Conservation (phyloP, 2,329 filamentous ascomycete genomes). For the Chaetothyriales sp. region DNA sequence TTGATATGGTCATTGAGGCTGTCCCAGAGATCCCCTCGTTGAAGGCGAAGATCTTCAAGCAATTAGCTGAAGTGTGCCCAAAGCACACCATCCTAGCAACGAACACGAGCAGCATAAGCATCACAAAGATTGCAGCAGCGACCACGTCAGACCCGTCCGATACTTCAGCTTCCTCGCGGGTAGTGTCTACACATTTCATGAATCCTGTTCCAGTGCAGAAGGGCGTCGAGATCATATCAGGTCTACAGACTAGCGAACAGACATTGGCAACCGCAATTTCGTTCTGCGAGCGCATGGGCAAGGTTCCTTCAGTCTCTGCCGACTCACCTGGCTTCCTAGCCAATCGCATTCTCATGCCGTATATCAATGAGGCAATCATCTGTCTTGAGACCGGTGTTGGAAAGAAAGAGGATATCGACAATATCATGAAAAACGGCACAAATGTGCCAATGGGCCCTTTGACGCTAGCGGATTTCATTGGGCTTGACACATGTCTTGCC, state of each 20-base stretch:
- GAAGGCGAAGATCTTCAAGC: slow-evolving; percentile 75
- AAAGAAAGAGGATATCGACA: slow-evolving; percentile 79
- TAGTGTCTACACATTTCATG: slow-evolving; percentile 97
- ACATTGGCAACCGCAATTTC: slow-evolving; percentile 72
- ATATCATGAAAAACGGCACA: slow-evolving; percentile 98
- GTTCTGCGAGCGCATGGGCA: slow-evolving; percentile 86
- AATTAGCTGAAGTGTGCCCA: slow-evolving; percentile 68
- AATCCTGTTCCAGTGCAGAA: slow-evolving; percentile 96
- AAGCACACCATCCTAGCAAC: slow-evolving; percentile 83
- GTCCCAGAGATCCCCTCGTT: slow-evolving; percentile 83
- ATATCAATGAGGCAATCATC: slow-evolving; percentile 96
- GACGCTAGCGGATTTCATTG: slow-evolving; percentile 90
- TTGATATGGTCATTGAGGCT: slow-evolving; percentile 95
- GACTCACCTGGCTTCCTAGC: slow-evolving; percentile 91
- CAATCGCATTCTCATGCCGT: slow-evolving; percentile 95
- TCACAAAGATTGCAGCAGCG: slow-evolving; percentile 77
- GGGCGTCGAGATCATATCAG: slow-evolving; percentile 93
- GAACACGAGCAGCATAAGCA: slow-evolving; percentile 97
- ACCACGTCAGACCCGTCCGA: slow-evolving; percentile 72
- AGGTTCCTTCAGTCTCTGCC: slow-evolving; percentile 72
- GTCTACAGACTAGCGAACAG: slow-evolving; percentile 71
- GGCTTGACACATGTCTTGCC: slow-evolving; percentile 83
- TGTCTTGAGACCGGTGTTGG: slow-evolving; percentile 91
- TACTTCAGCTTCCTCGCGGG: slow-evolving; percentile 67
- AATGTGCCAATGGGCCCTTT: slow-evolving; percentile 97